These are phyloP conservation scores for Xylaria polymorpha DNA, from an alignment of 2,329 filamentous ascomycete genomes.

Conservation along the genomic window DNA sequence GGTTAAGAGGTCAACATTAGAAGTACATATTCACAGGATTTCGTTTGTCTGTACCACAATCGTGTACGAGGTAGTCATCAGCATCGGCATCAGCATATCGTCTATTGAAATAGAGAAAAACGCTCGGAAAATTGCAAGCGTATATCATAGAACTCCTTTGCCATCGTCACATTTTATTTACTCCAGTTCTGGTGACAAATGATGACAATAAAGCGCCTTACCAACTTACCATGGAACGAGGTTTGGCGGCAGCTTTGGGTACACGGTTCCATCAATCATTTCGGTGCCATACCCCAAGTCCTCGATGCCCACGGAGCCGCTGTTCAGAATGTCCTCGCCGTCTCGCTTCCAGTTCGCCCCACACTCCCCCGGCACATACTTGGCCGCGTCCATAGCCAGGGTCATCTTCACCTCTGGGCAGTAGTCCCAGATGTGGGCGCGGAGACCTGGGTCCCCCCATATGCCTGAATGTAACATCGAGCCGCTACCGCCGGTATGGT, in stretches of 20 bases:
- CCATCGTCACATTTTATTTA: not conserved
- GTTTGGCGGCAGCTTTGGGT: constrained; percentile 54
- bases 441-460: constrained; percentile 58
- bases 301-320: constrained; percentile 37
- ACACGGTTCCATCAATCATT: constrained; percentile 55
- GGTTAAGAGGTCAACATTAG: constrained; percentile 1
- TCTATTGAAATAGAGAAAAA: constrained; percentile 26
- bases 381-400: constrained; percentile 64
- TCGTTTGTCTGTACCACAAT: constrained; percentile 42
- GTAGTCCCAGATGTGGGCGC: constrained; percentile 60
- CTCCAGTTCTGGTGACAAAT: not conserved
- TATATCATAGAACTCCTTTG: constrained; percentile 2
- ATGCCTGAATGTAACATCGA: constrained; percentile 57
- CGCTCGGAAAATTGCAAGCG: constrained; percentile 11
- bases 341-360: constrained; percentile 59
- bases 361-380: constrained; percentile 62
- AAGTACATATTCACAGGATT: constrained; percentile 38
- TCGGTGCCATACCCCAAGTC: constrained; percentile 54
- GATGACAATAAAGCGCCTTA: not conserved
- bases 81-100: constrained; percentile 26
- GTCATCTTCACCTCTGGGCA: constrained; percentile 70
- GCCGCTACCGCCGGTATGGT: constrained; percentile 65
- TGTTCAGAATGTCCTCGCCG: constrained; percentile 33
- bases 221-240: constrained; percentile 50
- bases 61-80: constrained; percentile 35